These are phyloP conservation scores for Mortierella claussenii DNA, from an alignment of 192 early-diverging fungal species.

Conservation along the genomic window DNA sequence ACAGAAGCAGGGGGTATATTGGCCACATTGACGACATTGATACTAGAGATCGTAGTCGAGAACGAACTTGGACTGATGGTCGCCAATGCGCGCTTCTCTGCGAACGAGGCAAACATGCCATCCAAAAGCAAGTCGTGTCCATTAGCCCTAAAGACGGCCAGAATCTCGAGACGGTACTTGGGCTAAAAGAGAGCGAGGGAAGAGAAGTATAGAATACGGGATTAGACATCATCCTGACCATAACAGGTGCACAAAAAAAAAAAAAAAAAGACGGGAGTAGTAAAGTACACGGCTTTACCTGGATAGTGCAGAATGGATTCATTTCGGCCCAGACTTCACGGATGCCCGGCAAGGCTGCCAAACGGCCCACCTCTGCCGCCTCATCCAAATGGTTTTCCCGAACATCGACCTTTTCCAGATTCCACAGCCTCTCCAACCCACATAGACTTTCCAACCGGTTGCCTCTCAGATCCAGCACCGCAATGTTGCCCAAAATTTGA, in stretches of 20 bases:
- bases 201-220: neutral
- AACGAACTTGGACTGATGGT: conserved; percentile 33
- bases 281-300: conserved; percentile 48
- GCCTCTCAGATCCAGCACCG: conserved; percentile 58
- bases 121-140: conserved; percentile 60
- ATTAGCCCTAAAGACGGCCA: conserved; percentile 57
- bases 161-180: conserved; percentile 61
- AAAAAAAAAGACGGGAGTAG: neutral
- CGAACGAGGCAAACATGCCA: conserved; percentile 59
- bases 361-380: conserved; percentile 60
- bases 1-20: conserved; percentile 53
- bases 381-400: conserved; percentile 65
- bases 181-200: conserved; percentile 41
- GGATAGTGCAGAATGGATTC: conserved; percentile 61
- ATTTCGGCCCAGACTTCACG: conserved; percentile 63
- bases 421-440: conserved; percentile 66
- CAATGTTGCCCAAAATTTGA: conserved; percentile 62
- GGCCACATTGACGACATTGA: conserved; percentile 34
- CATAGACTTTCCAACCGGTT: conserved; percentile 62
- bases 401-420: conserved; percentile 64
- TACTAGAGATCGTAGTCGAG: conserved; percentile 17
- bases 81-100: conserved; percentile 49
- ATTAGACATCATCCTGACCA: no score
- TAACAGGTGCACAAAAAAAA: neutral
- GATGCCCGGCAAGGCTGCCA: conserved; percentile 59